These are phyloP conservation scores for Entelexis sorbosivorans DNA, from an alignment of 1,139 yeast species.

Conservation along the genomic window DNA sequence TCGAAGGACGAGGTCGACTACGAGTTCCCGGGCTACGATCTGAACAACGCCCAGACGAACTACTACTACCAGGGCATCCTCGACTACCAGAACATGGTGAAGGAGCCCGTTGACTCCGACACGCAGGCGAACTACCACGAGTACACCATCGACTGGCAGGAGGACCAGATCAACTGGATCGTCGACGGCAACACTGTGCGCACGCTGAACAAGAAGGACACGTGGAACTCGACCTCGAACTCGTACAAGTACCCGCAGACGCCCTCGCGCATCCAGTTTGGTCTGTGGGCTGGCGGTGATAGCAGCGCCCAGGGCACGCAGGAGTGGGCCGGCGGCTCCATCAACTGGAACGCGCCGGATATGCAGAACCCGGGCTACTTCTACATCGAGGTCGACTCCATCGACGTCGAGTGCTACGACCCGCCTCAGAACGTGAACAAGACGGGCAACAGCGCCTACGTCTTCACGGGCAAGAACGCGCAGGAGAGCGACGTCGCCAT, in stretches of 20 bases:
- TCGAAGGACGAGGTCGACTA: conserved; percentile 85
- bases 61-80: conserved; percentile 65
- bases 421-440: conserved; percentile 44
- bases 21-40: conserved; percentile 70
- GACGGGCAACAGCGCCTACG: conserved; percentile 47
- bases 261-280: conserved; percentile 74
- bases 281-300: conserved; percentile 90
- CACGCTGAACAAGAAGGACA: conserved; percentile 52
- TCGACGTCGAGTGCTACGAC: conserved; percentile 57
- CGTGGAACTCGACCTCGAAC: conserved; percentile 55
- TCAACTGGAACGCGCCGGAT: conserved; percentile 74
- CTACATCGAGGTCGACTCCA: conserved; percentile 51
- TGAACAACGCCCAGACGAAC: conserved; percentile 59
- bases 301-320: conserved; percentile 60
- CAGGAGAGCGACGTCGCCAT: conserved; percentile 43
- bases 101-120: conserved; percentile 33
- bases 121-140: conserved; percentile 64
- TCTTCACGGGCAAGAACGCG: conserved; percentile 40
- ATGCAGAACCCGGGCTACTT: conserved; percentile 65
- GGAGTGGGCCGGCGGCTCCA: conserved; percentile 87
- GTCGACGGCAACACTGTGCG: conserved; percentile 63
- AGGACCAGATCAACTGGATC: conserved; percentile 59
- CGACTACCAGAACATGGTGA: conserved; percentile 50
- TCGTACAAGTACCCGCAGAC: conserved; percentile 74
- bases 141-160: conserved; percentile 75